A percentile compares a stretch with the other conserved stretches of the same genome.
Evolutionary conservation across 2,329 filamentous ascomycete species (phyloP).

Genomic region (Beauveria rudraprayagi): DNA sequence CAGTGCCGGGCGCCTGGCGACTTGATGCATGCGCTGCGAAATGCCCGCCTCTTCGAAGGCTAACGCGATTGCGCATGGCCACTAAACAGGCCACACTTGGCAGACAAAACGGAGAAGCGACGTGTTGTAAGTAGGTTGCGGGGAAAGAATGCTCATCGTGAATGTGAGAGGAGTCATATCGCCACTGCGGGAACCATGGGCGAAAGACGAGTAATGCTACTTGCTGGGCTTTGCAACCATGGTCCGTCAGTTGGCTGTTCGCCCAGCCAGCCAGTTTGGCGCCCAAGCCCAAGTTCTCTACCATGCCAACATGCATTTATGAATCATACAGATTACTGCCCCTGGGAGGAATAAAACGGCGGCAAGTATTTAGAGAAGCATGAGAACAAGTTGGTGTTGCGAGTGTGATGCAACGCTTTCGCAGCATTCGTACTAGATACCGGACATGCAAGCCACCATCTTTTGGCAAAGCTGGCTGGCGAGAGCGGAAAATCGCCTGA

Average conservation of each 20-base stretch:
- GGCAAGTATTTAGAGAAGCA: no score
- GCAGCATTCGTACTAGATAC: no score
- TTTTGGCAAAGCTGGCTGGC: not conserved
- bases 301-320: no score
- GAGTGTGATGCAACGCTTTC: no score
- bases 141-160: not conserved
- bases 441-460: no score
- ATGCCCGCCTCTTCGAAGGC: not conserved
- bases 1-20: not conserved
- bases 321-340: no score
- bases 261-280: no score
- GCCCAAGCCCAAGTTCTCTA: no score
- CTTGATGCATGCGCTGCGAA: not conserved
- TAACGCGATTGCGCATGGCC: not conserved
- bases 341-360: no score
- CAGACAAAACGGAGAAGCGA: not conserved
- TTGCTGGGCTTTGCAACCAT: not conserved
- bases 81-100: not conserved
- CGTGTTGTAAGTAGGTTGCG: not conserved
- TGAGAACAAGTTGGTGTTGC: no score
- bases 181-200: not conserved
- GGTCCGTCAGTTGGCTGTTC: not conserved
- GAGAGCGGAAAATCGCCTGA: not conserved
- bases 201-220: not conserved
- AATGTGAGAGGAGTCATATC: slow-evolving; percentile 1